Evolutionary conservation across 495 filamentous ascomycete species (phyloP).

Genomic region (Penicillium canescens): DNA sequence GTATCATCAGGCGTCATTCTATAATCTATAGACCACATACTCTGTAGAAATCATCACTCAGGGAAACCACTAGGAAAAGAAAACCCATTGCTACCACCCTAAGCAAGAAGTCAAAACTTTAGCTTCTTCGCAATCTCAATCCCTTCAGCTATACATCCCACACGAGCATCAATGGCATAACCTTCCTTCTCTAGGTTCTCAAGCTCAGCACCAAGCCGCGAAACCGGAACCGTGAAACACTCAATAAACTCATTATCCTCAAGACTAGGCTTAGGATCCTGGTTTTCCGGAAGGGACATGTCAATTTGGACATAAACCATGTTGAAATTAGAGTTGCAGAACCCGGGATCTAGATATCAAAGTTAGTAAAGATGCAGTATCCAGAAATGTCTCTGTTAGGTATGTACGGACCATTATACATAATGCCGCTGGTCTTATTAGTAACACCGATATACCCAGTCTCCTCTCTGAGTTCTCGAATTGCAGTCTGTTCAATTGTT

Average conservation of each 20-base stretch:
- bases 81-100: background rate
- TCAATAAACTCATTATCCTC: slow-evolving; percentile 93
- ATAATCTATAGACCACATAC: too few species aligned
- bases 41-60: too few species aligned
- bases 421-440: slow-evolving; percentile 66
- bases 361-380: background rate
- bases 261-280: slow-evolving; percentile 68
- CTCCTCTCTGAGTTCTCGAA: slow-evolving; percentile 80
- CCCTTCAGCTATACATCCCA: slow-evolving; percentile 82
- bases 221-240: slow-evolving; percentile 71
- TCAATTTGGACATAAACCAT: slow-evolving; percentile 84
- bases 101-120: slow-evolving; percentile 35
- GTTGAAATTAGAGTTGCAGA: slow-evolving; percentile 85
- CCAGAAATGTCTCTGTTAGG: background rate
- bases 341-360: slow-evolving; percentile 58
- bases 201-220: slow-evolving; percentile 64
- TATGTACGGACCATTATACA: slow-evolving; percentile 72
- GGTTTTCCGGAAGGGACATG: slow-evolving; percentile 68
- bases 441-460: slow-evolving; percentile 74
- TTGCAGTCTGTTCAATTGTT: slow-evolving; percentile 65
- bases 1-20: too few species aligned
- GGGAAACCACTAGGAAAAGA: background rate
- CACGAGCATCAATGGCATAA: slow-evolving; percentile 81
- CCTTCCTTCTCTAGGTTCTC: slow-evolving; percentile 70
- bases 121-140: slow-evolving; percentile 74